Percentiles rank a stretch among this genome's conserved stretches.
phyloP scores from a whole-genome alignment of 2,329 filamentous ascomycete species.

The Pseudogymnoascus sp. region DNA sequence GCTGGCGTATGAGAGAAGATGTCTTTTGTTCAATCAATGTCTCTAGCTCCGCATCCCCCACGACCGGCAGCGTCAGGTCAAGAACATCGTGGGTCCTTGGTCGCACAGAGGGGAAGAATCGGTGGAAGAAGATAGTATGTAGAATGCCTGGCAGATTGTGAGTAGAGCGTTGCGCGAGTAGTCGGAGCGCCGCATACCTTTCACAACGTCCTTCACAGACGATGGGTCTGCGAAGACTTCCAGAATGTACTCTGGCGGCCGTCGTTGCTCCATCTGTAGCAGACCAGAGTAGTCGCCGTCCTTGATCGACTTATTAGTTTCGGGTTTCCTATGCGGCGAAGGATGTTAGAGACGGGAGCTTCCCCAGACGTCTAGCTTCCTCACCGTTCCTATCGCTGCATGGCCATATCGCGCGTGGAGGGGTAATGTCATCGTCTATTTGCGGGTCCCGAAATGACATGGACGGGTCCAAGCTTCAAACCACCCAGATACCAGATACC shows the following conservation, averaged over 20 bases:
- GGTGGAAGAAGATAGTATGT: slow-evolving; percentile 97
- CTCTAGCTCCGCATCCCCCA: slow-evolving; percentile 84
- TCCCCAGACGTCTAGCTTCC: slow-evolving; percentile 7
- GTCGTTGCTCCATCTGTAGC: slow-evolving; percentile 51
- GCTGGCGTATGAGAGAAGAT: slow-evolving; percentile 67
- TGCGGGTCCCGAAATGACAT: background rate
- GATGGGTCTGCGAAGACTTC: slow-evolving; percentile 88
- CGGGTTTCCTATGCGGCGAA: background rate
- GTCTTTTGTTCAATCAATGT: slow-evolving; percentile 88
- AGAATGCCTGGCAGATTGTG: slow-evolving; percentile 59
- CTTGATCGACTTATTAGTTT: background rate
- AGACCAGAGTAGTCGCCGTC: background rate
- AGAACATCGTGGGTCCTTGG: slow-evolving; percentile 83
- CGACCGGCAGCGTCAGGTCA: slow-evolving; percentile 80
- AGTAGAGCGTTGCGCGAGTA: background rate
- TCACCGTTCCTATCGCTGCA: slow-evolving; percentile 5
- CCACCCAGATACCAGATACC: background rate
- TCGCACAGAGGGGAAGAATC: slow-evolving; percentile 81
- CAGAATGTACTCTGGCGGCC: slow-evolving; percentile 76
- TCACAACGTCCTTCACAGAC: slow-evolving; percentile 85
- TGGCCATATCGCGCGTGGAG: slow-evolving; percentile 7
- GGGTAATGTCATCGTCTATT: slow-evolving; percentile 4
- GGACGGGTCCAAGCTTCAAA: background rate
- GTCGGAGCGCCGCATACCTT: slow-evolving; percentile 50
- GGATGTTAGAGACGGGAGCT: slow-evolving; percentile 8